A percentile compares a stretch with the other conserved stretches of the same genome.
Evolutionary conservation across 2,329 filamentous ascomycete species (phyloP).

Genomic region (Penicillium concentricum): DNA sequence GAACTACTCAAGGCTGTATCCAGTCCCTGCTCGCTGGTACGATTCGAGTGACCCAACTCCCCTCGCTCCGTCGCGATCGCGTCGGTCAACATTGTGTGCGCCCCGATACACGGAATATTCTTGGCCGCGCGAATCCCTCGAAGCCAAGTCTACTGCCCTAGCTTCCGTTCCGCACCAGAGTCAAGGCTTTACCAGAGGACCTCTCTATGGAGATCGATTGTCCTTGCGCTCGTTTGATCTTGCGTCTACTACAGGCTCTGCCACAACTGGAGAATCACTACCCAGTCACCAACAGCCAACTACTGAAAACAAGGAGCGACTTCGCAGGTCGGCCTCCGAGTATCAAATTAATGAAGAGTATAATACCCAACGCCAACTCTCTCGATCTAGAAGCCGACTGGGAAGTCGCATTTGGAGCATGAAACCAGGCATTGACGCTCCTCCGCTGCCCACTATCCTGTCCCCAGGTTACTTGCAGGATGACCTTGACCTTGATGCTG

Average conservation of each 20-base stretch:
- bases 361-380: conserved; percentile 2
- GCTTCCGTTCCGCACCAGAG: conserved; percentile 1
- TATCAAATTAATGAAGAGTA: conserved; percentile 1
- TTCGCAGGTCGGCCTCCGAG: conserved; percentile 15
- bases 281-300: conserved; percentile 2
- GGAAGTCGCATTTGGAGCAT: conserved; percentile 18
- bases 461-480: conserved; percentile 16
- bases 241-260: conserved; percentile 1
- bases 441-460: conserved; percentile 21
- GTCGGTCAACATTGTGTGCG: conserved; percentile 25
- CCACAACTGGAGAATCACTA: conserved; percentile 3
- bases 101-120: conserved; percentile 25
- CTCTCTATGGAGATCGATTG: conserved; percentile 13
- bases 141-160: neutral
- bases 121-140: neutral
- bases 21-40: conserved; percentile 14
- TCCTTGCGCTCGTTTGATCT: conserved; percentile 7
- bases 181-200: conserved; percentile 3
- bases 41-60: conserved; percentile 14
- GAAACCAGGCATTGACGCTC: conserved; percentile 17
- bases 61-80: conserved; percentile 5
- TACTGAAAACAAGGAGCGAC: neutral
- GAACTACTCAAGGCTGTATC: conserved; percentile 15
- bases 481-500: neutral
- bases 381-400: conserved; percentile 16